Evolutionary conservation across 2,329 filamentous ascomycete genomes (phyloP).

Genomic region (Arachnopeziza araneosa): DNA sequence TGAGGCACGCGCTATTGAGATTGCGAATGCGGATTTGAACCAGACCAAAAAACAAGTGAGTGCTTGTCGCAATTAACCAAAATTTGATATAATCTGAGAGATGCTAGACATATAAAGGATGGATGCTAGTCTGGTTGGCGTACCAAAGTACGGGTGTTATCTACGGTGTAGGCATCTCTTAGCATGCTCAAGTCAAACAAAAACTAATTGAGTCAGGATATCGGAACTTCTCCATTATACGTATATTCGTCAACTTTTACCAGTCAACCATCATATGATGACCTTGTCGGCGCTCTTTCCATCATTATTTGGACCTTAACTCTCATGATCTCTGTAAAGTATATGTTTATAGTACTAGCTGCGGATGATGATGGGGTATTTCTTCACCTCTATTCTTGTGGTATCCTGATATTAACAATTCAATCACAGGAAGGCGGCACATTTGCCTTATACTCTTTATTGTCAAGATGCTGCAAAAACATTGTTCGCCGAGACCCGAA

Average conservation of each 20-base stretch:
- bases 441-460: slow-evolving; percentile 60
- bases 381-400: neutral
- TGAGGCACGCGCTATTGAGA: slow-evolving; percentile 21
- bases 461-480: slow-evolving; percentile 51
- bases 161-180: neutral
- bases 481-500: slow-evolving; percentile 56
- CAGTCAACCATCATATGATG: slow-evolving; percentile 46
- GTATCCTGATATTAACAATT: neutral
- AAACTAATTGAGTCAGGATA: slow-evolving; percentile 26
- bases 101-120: slow-evolving; percentile 8
- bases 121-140: slow-evolving; percentile 41
- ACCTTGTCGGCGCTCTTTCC: slow-evolving; percentile 57
- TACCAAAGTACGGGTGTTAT: slow-evolving; percentile 44
- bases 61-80: neutral
- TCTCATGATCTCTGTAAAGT: slow-evolving; percentile 65
- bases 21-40: slow-evolving; percentile 26
- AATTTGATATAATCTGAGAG: neutral
- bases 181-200: neutral
- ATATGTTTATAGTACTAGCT: slow-evolving; percentile 57
- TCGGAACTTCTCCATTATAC: slow-evolving; percentile 54
- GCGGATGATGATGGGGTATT: slow-evolving; percentile 59
- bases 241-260: slow-evolving; percentile 65
- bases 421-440: slow-evolving; percentile 53
- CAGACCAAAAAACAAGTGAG: slow-evolving; percentile 28
- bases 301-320: slow-evolving; percentile 66